A percentile compares a stretch with the other conserved stretches of the same genome.
phyloP scores from a whole-genome alignment of 352 stramenopile genomes.

The Pythium rhizo-oryzae region DNA sequence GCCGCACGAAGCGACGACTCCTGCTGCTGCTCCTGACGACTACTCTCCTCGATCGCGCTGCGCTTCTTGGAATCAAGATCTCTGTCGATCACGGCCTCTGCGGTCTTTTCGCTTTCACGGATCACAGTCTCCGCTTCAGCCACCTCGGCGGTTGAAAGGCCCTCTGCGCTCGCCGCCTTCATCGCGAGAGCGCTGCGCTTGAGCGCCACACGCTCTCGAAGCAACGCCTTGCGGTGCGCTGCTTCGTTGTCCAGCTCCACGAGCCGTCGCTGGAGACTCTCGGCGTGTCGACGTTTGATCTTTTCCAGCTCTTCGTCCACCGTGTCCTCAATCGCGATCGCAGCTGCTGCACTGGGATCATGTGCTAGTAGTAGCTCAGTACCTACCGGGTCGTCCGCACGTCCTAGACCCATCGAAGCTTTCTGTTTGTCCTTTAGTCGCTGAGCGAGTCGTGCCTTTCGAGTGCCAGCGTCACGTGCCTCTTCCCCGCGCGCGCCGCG shows the following conservation, averaged over 20 bases:
- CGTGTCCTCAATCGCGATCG: slow-evolving; percentile 7
- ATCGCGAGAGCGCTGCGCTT: slow-evolving; percentile 18
- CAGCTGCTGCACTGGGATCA: background rate
- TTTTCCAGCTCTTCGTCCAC: slow-evolving; percentile 15
- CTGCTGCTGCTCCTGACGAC: background rate
- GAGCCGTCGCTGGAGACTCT: slow-evolving; percentile 12
- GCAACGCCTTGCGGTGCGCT: slow-evolving; percentile 5
- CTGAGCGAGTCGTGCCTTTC: slow-evolving; percentile 8
- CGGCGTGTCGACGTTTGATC: slow-evolving; percentile 3
- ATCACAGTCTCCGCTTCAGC: background rate
- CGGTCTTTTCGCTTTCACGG: background rate
- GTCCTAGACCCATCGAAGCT: too few species aligned
- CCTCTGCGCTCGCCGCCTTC: background rate
- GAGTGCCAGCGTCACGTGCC: background rate
- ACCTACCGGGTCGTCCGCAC: background rate
- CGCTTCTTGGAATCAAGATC: background rate
- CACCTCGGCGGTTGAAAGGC: background rate
- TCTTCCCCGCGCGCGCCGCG: background rate
- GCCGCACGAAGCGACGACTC: background rate
- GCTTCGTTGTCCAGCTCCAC: slow-evolving; percentile 13
- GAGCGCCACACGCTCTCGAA: slow-evolving; percentile 13
- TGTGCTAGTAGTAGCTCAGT: background rate
- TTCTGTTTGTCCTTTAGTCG: background rate
- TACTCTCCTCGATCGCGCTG: background rate
- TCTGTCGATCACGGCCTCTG: background rate